phyloP scores from a whole-genome alignment of 345 rosid species.

The Hevea brasiliensis region DNA sequence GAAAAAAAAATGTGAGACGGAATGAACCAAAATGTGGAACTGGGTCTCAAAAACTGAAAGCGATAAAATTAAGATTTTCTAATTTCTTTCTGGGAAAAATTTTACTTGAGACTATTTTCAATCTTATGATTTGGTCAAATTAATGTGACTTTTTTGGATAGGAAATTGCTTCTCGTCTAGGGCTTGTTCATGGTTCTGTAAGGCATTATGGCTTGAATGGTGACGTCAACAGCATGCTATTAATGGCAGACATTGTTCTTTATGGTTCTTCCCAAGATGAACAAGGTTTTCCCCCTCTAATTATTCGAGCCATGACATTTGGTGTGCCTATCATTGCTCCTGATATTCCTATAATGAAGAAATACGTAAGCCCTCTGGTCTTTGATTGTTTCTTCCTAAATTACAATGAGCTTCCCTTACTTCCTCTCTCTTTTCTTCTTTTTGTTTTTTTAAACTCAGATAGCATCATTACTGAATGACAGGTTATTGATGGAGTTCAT shows the following conservation, averaged over 20 bases:
- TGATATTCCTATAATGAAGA: constrained; percentile 69
- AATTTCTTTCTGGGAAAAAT: neutral
- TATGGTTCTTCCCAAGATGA: constrained; percentile 95
- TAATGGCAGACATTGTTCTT: constrained; percentile 84
- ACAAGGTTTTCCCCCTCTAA: constrained; percentile 78
- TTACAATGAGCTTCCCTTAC: neutral
- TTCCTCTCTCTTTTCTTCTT: neutral
- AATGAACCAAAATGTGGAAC: neutral
- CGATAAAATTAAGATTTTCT: neutral
- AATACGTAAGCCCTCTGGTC: constrained; percentile 56
- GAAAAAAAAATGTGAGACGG: neutral
- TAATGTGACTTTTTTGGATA: constrained; percentile 25
- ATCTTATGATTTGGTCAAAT: neutral
- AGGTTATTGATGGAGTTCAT: constrained; percentile 75
- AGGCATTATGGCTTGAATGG: constrained; percentile 71
- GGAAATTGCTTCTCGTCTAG: constrained; percentile 79
- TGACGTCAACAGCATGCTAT: constrained; percentile 64
- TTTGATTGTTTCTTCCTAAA: constrained; percentile 20
- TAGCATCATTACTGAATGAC: constrained; percentile 20
- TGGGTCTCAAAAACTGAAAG: neutral
- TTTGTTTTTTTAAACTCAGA: neutral
- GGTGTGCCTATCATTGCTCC: constrained; percentile 74
- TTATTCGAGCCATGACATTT: constrained; percentile 89
- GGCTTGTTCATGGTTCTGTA: constrained; percentile 66
- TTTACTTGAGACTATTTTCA: neutral